Evolutionary conservation across 495 filamentous ascomycete genomes (phyloP), one percentile per base, ranked within the genome.

Genomic region (Neurospora sp.): DNA sequence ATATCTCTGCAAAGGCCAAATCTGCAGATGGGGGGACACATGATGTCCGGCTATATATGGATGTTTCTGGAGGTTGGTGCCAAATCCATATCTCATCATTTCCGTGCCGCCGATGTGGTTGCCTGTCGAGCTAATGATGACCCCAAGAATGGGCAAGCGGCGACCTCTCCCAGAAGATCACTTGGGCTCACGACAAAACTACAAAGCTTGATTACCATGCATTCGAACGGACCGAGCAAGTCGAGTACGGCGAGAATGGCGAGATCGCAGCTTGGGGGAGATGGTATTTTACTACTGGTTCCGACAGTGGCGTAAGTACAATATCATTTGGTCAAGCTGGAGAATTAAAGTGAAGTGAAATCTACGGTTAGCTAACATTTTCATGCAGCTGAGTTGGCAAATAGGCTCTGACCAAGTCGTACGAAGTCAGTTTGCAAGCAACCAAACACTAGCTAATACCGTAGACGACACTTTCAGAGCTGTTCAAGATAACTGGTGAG

Each of bases 261-360:
- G 92, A 97, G 75, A 89, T 90, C 47, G 87, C 92, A 0, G 92
- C 96, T 84, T 98, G 94, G 94, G 94, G 94, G 0, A 89, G 87
- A 59, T 88, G 96, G 78, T 92, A 94, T 80, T 92, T 86, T 71
- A 79, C 91, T 35, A 94, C 89, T 18, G 72, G 71, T 16, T 72
- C 75, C 35, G 47, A 39, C 8, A 71, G 77, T 7, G 78, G 78
- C 18, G 84, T 85, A 80, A 79, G 84, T 80, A 1, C n/a, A 53
- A 10, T 10, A 10, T 10, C 47, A 47, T 39, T 0, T 12, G 12
- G 39, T 42, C 5, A 9, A 31, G 20, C 8, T 18, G 41, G 10
- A 14, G 35, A 44, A 37, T 2, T 47, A 31, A 1, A 53, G 47
- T 27, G 4, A 7, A 27, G 20, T 65, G 1, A 6, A 8, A 18